phyloP scores from a whole-genome alignment of 225 moss, liverwort and hornwort species.

The Physcomitrellopsis africana region DNA sequence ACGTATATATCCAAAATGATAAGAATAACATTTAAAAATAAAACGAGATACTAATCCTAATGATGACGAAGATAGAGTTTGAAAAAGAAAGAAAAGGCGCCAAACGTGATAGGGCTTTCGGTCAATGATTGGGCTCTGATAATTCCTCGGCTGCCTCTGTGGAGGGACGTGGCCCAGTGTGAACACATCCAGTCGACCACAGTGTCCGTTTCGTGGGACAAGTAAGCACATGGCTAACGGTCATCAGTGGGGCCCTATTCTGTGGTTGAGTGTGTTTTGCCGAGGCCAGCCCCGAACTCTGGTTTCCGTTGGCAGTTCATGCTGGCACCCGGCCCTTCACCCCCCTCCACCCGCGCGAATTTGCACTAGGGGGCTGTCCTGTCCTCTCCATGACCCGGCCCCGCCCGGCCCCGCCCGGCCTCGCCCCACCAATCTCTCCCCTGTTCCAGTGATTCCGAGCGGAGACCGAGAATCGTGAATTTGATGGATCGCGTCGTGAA shows the following conservation, averaged over 20 bases:
- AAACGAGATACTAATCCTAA: too few species aligned
- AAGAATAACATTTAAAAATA: too few species aligned
- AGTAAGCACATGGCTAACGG: slow-evolving; percentile 37
- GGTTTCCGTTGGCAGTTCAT: slow-evolving; percentile 52
- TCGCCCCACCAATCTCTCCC: neutral
- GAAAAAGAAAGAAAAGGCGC: too few species aligned
- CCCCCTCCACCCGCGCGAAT: slow-evolving; percentile 20
- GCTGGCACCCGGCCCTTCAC: slow-evolving; percentile 24
- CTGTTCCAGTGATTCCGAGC: neutral
- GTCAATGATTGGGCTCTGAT: too few species aligned
- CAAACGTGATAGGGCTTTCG: too few species aligned
- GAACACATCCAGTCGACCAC: neutral
- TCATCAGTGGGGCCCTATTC: slow-evolving; percentile 45
- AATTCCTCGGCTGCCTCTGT: too few species aligned
- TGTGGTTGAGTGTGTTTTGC: slow-evolving; percentile 34
- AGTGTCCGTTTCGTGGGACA: slow-evolving; percentile 57
- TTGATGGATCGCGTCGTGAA: neutral
- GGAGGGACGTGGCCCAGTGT: neutral
- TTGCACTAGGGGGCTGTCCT: neutral
- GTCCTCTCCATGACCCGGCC: neutral
- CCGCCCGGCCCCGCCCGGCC: slow-evolving; percentile 11
- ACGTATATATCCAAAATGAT: too few species aligned
- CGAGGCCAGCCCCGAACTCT: slow-evolving; percentile 23
- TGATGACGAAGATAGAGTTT: too few species aligned
- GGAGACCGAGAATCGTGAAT: slow-evolving; percentile 7